A percentile compares a stretch with the other conserved stretches of the same genome.
These are phyloP conservation scores for Gamsiella multidivaricata DNA, from an alignment of 192 early-diverging fungal genomes.

Conservation along the genomic window DNA sequence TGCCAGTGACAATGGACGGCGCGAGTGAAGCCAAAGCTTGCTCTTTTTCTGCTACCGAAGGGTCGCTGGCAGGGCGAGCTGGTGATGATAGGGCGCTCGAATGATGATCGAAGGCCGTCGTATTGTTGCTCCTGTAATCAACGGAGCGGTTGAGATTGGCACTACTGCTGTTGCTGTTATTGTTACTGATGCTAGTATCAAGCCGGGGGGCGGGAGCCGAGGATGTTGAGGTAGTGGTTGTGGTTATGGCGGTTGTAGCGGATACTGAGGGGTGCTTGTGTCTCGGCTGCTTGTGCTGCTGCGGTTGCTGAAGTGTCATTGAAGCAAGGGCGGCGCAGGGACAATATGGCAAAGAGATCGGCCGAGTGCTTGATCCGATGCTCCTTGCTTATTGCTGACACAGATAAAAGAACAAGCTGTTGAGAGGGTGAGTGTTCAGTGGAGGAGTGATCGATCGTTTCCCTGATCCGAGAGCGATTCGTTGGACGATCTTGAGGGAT, in stretches of 20 bases:
- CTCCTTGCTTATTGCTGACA: too few relatives aligned
- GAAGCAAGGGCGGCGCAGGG: too few relatives aligned
- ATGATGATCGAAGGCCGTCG: background rate
- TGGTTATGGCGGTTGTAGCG: background rate
- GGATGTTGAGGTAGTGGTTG: background rate
- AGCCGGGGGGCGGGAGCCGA: background rate
- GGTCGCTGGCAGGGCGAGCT: background rate
- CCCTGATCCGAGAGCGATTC: too few relatives aligned
- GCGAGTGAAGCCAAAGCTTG: constrained; percentile 3
- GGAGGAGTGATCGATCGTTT: too few relatives aligned
- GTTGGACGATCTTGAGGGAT: too few relatives aligned
- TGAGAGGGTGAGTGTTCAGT: too few relatives aligned
- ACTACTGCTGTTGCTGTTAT: background rate
- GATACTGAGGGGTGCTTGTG: background rate
- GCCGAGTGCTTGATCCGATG: constrained; percentile 1
- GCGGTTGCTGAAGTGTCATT: constrained; percentile 15
- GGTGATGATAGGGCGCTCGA: background rate
- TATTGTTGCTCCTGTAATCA: background rate
- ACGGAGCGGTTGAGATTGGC: background rate
- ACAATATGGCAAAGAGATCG: too few relatives aligned
- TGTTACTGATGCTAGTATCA: too few relatives aligned
- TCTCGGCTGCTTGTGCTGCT: constrained; percentile 1
- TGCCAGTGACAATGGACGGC: background rate
- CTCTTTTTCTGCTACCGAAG: background rate
- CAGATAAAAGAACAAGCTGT: too few relatives aligned